phyloP scores from a whole-genome alignment of 768 basidiomycete genomes.

The Russula lepida region DNA sequence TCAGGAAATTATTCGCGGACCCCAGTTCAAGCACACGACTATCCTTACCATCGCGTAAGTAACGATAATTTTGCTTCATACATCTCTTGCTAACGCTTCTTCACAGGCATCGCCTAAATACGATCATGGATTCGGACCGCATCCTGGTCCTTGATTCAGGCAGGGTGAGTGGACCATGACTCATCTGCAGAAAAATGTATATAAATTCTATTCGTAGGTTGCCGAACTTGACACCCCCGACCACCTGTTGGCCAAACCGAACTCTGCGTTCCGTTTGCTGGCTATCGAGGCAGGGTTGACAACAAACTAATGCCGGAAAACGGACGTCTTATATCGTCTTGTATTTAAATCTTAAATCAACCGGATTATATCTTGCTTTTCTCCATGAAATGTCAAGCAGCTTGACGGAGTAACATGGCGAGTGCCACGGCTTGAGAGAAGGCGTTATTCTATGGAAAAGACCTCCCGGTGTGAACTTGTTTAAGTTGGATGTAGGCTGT shows the following conservation, averaged over 20 bases:
- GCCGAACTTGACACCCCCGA: constrained; percentile 76
- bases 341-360: not conserved
- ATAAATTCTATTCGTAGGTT: constrained; percentile 32
- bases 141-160: constrained; percentile 80
- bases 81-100: not conserved
- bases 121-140: constrained; percentile 73
- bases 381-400: not conserved
- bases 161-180: constrained; percentile 33
- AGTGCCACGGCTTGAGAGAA: no score
- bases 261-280: constrained; percentile 53
- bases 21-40: constrained; percentile 68
- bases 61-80: not conserved
- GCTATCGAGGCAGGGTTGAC: constrained; percentile 55
- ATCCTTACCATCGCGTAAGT: constrained; percentile 82
- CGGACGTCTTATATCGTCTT: not conserved
- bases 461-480: no score
- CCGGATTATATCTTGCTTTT: not conserved
- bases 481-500: no score
- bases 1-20: constrained; percentile 78
- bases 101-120: constrained; percentile 67
- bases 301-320: not conserved
- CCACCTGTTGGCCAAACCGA: constrained; percentile 48
- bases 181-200: not conserved
- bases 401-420: no score
- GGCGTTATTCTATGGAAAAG: no score